phyloP scores from a whole-genome alignment of 1,284 basidiomycete genomes.

The Irpex rosettiformis region DNA sequence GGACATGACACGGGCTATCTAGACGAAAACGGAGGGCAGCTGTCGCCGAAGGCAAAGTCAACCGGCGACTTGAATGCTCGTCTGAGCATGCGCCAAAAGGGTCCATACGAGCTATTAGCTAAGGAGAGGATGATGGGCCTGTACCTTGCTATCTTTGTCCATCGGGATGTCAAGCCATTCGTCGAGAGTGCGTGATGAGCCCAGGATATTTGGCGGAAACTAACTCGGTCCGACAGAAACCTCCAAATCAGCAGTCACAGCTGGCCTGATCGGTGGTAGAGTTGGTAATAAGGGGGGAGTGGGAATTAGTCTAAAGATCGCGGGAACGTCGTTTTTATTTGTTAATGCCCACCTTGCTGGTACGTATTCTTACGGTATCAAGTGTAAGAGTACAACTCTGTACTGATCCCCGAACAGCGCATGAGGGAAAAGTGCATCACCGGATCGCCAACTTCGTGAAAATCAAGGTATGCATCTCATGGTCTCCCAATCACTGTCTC shows the following conservation, averaged over 20 bases:
- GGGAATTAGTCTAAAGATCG: slow-evolving; percentile 77
- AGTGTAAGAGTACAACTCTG: not conserved
- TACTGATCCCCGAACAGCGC: slow-evolving; percentile 42
- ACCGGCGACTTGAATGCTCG: slow-evolving; percentile 18
- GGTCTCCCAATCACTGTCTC: slow-evolving; percentile 1
- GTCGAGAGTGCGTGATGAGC: slow-evolving; percentile 48
- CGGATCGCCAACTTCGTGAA: slow-evolving; percentile 70
- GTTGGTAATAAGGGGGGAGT: slow-evolving; percentile 87
- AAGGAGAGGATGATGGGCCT: slow-evolving; percentile 91
- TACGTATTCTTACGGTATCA: slow-evolving; percentile 27
- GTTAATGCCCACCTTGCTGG: slow-evolving; percentile 88
- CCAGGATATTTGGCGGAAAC: not conserved
- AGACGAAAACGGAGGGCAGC: slow-evolving; percentile 5
- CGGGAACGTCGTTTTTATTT: slow-evolving; percentile 73
- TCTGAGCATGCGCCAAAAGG: slow-evolving; percentile 40
- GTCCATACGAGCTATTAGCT: slow-evolving; percentile 75
- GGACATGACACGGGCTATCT: slow-evolving; percentile 2
- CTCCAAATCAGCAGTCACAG: slow-evolving; percentile 72
- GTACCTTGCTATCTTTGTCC: slow-evolving; percentile 72
- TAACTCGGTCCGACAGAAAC: slow-evolving; percentile 39
- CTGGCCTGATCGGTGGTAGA: slow-evolving; percentile 83
- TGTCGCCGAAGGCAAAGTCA: slow-evolving; percentile 18
- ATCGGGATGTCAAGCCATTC: slow-evolving; percentile 58
- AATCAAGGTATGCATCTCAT: slow-evolving; percentile 55
- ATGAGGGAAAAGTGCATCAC: slow-evolving; percentile 67